phyloP scores from a whole-genome alignment of 768 basidiomycete species.

The Cubamyces lactineus region DNA sequence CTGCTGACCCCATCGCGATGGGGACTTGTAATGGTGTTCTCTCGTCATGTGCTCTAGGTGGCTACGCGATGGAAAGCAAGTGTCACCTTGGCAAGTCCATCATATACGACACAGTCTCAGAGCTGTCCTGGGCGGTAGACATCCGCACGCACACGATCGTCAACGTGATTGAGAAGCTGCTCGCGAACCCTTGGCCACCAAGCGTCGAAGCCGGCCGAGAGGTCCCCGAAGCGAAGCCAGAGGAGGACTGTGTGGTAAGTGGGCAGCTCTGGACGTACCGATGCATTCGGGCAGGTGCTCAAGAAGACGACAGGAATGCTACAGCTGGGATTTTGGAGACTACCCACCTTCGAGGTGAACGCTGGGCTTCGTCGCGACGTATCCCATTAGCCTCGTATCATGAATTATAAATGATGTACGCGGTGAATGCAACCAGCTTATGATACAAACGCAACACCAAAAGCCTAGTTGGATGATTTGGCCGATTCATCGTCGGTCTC shows the following conservation, averaged over 20 bases:
- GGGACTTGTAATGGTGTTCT: slow-evolving; percentile 82
- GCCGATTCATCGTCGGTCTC: too few relatives aligned
- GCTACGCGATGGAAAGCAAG: slow-evolving; percentile 88
- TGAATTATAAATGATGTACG: too few relatives aligned
- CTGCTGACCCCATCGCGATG: slow-evolving; percentile 93
- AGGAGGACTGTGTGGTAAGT: slow-evolving; percentile 76
- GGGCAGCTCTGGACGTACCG: not conserved
- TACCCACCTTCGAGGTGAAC: slow-evolving; percentile 29
- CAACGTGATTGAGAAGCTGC: slow-evolving; percentile 72
- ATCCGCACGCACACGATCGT: slow-evolving; percentile 81
- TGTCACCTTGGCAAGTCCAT: slow-evolving; percentile 88
- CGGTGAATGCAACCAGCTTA: too few relatives aligned
- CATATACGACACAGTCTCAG: slow-evolving; percentile 89
- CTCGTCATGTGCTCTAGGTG: slow-evolving; percentile 81
- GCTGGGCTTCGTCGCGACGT: too few relatives aligned
- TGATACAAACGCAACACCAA: too few relatives aligned
- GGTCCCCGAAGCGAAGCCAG: slow-evolving; percentile 55
- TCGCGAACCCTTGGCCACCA: slow-evolving; percentile 72
- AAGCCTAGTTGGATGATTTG: too few relatives aligned
- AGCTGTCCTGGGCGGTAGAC: slow-evolving; percentile 84
- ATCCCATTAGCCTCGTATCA: too few relatives aligned
- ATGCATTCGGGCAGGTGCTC: not conserved
- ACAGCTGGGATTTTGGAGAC: slow-evolving; percentile 70
- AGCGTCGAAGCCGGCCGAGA: slow-evolving; percentile 62
- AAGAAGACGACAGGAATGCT: slow-evolving; percentile 57